Evolutionary conservation across 805 yeast genomes (phyloP), one percentile per base, ranked within the genome.

Genomic region (Ogataea ganodermae): DNA sequence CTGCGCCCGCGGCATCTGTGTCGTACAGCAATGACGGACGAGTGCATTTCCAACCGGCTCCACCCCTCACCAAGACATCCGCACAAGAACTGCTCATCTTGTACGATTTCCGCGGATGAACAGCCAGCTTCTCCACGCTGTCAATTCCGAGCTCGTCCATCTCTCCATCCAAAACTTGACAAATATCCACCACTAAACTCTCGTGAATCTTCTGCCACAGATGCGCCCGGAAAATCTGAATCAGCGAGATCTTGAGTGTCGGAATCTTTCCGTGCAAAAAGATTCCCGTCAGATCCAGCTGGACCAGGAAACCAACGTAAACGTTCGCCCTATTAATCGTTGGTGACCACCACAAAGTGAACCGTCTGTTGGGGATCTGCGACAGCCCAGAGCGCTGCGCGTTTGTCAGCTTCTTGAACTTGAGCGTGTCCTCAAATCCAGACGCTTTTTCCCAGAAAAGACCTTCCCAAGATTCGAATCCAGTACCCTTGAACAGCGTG

Each of bases 331-430:
- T 79, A 61, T 94, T 94, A 59, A 94, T 94, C 0, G 99, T 94
- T 5, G 99, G 99, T 0, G 97, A 90, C 99, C 99, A 94, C 99
- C 99, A 94, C 24, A 94, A 71, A 0, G 99, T 94, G 63, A 94
- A 94, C 38, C 99, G 79, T 65, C 99, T 84, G 63, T 94, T 94
- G 3, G 99, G 99, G 60, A 94, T 92, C 70, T 94, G 99, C 61
- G 95, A 88, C 55, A 94, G 76, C 63, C 99, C 99, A 4, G 97
- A 85, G 60, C 99, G 76, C 72, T 94, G 99, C 1, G 99, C 99
- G 68, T 92, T 92, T 1, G 99, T 94, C 57, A 94, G 76, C 63
- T 92, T 94, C 66, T 91, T 90, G 68, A 90, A 88, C 64, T 91
- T 92, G 79, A 94, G 78, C 0, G 96, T 86, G 60, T 94, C 99